A percentile compares a stretch with the other conserved stretches of the same genome.
phyloP scores from a whole-genome alignment of 106 monocot species.

The Chionographis japonica region DNA sequence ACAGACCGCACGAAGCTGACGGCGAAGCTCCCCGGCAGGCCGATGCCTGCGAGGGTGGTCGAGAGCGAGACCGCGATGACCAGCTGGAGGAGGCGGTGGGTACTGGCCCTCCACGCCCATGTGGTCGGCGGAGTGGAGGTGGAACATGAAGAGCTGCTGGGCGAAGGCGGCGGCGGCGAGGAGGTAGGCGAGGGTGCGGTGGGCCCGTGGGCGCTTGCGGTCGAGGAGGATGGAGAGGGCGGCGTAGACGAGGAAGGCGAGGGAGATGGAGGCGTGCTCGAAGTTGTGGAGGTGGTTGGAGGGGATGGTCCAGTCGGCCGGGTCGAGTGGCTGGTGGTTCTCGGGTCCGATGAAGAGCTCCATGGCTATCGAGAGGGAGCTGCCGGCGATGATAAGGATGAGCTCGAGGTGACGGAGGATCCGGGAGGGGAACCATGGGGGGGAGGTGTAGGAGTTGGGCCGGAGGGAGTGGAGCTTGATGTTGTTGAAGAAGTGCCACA shows the following conservation, averaged over 20 bases:
- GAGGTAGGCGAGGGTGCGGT: slow-evolving; percentile 32
- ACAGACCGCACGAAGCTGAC: slow-evolving; percentile 56
- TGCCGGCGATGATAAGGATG: slow-evolving; percentile 42
- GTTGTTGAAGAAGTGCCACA: slow-evolving; percentile 81
- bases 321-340: slow-evolving; percentile 65
- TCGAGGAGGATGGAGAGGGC: slow-evolving; percentile 42
- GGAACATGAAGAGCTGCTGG: slow-evolving; percentile 71
- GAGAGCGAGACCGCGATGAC: slow-evolving; percentile 51
- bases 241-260: slow-evolving; percentile 60
- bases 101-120: slow-evolving; percentile 86
- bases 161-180: slow-evolving; percentile 50
- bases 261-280: slow-evolving; percentile 84
- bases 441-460: slow-evolving; percentile 46
- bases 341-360: slow-evolving; percentile 81
- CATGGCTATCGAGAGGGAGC: slow-evolving; percentile 63
- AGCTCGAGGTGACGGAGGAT: slow-evolving; percentile 43
- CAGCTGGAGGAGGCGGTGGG: slow-evolving; percentile 72
- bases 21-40: slow-evolving; percentile 35
- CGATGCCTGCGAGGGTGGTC: slow-evolving; percentile 53
- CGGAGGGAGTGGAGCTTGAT: slow-evolving; percentile 38
- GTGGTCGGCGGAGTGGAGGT: slow-evolving; percentile 82
- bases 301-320: slow-evolving; percentile 64
- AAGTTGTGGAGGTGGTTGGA: slow-evolving; percentile 91
- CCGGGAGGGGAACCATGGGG: slow-evolving; percentile 56
- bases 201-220: slow-evolving; percentile 3